phyloP scores from a whole-genome alignment of 2,329 filamentous ascomycete genomes.

The Trichoderma endophyticum region DNA sequence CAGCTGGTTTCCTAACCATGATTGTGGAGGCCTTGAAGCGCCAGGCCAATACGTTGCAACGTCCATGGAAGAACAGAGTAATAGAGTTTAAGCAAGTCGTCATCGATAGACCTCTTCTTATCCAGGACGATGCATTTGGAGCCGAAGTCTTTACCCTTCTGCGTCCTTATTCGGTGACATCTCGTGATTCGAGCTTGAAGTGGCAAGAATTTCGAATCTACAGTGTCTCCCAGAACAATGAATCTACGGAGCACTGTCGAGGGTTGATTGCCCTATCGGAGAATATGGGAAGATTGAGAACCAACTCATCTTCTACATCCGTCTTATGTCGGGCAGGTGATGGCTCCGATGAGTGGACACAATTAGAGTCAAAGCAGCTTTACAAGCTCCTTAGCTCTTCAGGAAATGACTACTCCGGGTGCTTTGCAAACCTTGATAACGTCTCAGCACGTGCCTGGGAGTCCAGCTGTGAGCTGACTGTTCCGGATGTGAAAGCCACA shows the following conservation, averaged over 20 bases:
- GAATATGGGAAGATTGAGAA: neutral
- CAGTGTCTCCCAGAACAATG: constrained; percentile 14
- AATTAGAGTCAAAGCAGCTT: neutral
- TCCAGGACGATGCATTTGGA: constrained; percentile 18
- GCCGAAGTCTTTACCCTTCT: constrained; percentile 18
- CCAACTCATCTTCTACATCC: too few relatives aligned
- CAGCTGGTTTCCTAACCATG: constrained; percentile 34
- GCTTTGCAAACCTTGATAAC: constrained; percentile 15
- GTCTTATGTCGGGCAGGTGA: neutral
- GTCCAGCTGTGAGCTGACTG: constrained; percentile 7
- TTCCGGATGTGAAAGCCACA: constrained; percentile 18
- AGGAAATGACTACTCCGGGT: constrained; percentile 16
- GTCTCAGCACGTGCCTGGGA: constrained; percentile 9
- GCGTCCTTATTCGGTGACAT: constrained; percentile 8
- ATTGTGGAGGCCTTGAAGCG: constrained; percentile 32
- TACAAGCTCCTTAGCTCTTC: constrained; percentile 13
- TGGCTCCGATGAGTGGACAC: neutral
- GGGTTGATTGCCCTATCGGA: constrained; percentile 9
- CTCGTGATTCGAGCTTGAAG: constrained; percentile 8
- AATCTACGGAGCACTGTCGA: constrained; percentile 18
- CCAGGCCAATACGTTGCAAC: neutral
- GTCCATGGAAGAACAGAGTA: constrained; percentile 10
- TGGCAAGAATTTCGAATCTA: constrained; percentile 19
- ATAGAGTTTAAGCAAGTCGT: constrained; percentile 15
- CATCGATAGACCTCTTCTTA: constrained; percentile 16